A percentile compares a stretch with the other conserved stretches of the same genome.
phyloP scores from a whole-genome alignment of 805 yeast species.

The Tetrapisispora namnaoensis region DNA sequence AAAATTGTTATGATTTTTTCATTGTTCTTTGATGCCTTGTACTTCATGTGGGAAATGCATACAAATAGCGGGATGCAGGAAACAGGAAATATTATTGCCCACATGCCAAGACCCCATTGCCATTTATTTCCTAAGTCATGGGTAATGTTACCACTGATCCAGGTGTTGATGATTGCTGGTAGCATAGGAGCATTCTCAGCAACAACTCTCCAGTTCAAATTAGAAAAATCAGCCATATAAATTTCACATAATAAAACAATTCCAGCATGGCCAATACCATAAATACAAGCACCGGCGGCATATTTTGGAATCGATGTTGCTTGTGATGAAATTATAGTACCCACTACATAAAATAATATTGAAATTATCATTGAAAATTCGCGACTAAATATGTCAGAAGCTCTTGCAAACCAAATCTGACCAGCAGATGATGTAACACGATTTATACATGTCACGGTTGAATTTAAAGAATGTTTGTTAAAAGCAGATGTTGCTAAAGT shows the following conservation, averaged over 20 bases:
- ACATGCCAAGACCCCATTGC: conserved; percentile 50
- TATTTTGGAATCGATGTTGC: conserved; percentile 40
- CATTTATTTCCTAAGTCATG: conserved; percentile 30
- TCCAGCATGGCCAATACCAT: conserved; percentile 45
- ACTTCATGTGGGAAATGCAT: conserved; percentile 39
- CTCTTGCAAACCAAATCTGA: conserved; percentile 45
- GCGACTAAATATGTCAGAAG: conserved; percentile 49
- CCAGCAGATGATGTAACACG: conserved; percentile 51
- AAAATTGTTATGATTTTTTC: conserved; percentile 4
- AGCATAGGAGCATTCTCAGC: conserved; percentile 51
- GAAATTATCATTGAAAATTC: conserved; percentile 36
- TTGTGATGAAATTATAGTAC: conserved; percentile 46
- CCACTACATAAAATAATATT: conserved; percentile 40
- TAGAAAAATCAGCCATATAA: conserved; percentile 55
- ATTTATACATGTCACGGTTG: conserved; percentile 43
- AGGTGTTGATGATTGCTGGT: conserved; percentile 61
- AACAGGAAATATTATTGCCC: conserved; percentile 49
- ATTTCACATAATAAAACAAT: conserved; percentile 44
- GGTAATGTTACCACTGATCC: conserved; percentile 52
- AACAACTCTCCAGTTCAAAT: conserved; percentile 53
- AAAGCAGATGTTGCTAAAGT: conserved; percentile 42
- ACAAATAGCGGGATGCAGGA: conserved; percentile 38
- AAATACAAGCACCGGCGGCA: conserved; percentile 46
- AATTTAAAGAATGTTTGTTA: conserved; percentile 36
- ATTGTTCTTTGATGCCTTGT: conserved; percentile 34